Percentiles rank a stretch among this genome's conserved stretches.
Conservation (phyloP, 2,329 filamentous ascomycete species). For the Fusarium redolens region DNA sequence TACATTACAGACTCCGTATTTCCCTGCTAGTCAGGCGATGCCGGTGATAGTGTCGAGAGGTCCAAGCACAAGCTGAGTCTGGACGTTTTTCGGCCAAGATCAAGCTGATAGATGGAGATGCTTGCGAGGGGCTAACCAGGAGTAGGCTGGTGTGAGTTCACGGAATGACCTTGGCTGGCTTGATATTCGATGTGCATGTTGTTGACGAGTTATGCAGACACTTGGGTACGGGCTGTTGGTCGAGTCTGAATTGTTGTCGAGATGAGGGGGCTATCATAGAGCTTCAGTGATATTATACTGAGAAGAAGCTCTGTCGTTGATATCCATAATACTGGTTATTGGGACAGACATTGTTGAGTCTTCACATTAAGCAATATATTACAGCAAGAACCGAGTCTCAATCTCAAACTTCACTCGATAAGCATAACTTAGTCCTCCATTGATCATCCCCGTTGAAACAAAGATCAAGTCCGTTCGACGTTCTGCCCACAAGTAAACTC, state of each 20-base stretch:
- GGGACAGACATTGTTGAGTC: too few relatives aligned
- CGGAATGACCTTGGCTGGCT: background rate
- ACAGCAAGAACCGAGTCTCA: background rate
- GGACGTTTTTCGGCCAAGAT: slow-evolving; percentile 1
- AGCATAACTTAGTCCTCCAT: background rate
- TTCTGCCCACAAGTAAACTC: background rate
- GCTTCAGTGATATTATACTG: background rate
- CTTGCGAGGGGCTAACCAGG: slow-evolving; percentile 10
- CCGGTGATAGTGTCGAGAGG: slow-evolving; percentile 6
- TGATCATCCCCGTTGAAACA: background rate
- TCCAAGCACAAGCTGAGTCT: slow-evolving; percentile 22
- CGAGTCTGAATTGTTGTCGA: background rate
- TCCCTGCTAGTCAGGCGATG: slow-evolving; percentile 14
- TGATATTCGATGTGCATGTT: background rate
- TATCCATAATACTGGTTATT: background rate
- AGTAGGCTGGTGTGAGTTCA: slow-evolving; percentile 10
- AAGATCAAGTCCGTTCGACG: background rate
- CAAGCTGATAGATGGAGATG: background rate
- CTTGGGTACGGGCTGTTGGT: background rate
- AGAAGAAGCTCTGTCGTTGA: background rate
- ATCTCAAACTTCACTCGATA: background rate
- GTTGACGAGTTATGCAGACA: background rate
- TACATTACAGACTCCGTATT: background rate
- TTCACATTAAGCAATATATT: background rate
- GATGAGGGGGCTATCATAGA: background rate